phyloP scores from a whole-genome alignment of 768 basidiomycete species.

The Rubroboletus satanas region DNA sequence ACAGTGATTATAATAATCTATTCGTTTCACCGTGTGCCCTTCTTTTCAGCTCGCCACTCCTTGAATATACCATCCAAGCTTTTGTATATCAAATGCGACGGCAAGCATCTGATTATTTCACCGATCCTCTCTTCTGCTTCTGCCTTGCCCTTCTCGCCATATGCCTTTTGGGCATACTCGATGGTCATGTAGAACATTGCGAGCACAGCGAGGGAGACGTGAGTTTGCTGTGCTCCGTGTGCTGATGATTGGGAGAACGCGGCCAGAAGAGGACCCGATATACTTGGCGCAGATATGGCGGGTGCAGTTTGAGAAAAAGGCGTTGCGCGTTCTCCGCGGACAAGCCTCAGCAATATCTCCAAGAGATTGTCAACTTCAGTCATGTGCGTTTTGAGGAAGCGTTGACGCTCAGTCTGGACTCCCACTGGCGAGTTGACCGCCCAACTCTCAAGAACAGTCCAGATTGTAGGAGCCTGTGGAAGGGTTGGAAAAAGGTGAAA shows the following conservation, averaged over 20 bases:
- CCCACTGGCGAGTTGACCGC: constrained; percentile 80
- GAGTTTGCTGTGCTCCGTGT: constrained; percentile 87
- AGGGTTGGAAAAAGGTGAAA: not conserved
- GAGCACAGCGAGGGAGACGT: constrained; percentile 88
- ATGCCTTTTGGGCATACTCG: constrained; percentile 75
- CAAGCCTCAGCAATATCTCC: constrained; percentile 88
- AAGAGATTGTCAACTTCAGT: constrained; percentile 82
- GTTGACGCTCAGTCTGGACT: constrained; percentile 67
- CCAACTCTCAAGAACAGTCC: constrained; percentile 90
- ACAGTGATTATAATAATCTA: constrained; percentile 7
- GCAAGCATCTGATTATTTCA: constrained; percentile 87
- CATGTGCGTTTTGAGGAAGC: constrained; percentile 88
- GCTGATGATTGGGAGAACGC: constrained; percentile 73
- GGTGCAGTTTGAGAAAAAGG: constrained; percentile 63
- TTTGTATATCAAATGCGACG: constrained; percentile 83
- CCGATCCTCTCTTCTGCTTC: constrained; percentile 76
- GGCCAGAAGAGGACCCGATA: constrained; percentile 66
- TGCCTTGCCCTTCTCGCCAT: constrained; percentile 59
- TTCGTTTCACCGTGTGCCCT: constrained; percentile 47
- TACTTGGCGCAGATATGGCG: constrained; percentile 55
- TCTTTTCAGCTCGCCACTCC: constrained; percentile 85
- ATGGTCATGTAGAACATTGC: constrained; percentile 83
- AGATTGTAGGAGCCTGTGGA: constrained; percentile 81
- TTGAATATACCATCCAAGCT: constrained; percentile 94
- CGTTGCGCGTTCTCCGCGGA: constrained; percentile 81